Evolutionary conservation across 2,329 filamentous ascomycete genomes (phyloP), one percentile per base, ranked within the genome.

Genomic region (Diaporthe destruens): DNA sequence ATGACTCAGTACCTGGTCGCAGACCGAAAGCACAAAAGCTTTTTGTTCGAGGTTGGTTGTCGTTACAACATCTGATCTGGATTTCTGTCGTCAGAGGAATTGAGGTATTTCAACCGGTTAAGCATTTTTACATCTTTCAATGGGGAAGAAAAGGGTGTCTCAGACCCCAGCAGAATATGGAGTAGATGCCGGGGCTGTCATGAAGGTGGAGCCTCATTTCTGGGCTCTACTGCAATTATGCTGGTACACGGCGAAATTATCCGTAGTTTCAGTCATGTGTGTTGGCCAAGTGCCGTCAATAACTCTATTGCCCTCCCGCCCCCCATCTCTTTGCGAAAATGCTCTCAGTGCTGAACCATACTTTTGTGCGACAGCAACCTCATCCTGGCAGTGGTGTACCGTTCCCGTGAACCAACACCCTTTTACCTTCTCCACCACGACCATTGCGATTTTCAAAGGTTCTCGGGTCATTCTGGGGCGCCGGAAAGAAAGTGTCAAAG

Each of bases 201-300:
- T 59, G 56, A 44, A 59, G 25, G 56, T 59, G 56, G 56, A 44
- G 36, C 56, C 56, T 59, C 56, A 59, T 59, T 59, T 59, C 36
- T 39, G 11, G 36, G n/a, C 44, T 20, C 56, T 39, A 42, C n/a
- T 29, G 14, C 14, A 44, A 59, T 44, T 29, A 59, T 9, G 23
- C 56, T 44, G 56, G 14, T 59, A 44, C 56, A 44, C 20, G 14
- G 36, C 44, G 36, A 44, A 44, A 59, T 59, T 59, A 20, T 36
- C n/a, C 2, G 34, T 14, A 44, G 56, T 59, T 59, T 44, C 56
- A 59, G 36, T 59, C 56, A 44, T 44, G 23, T 59, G 16, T 44
- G 36, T 14, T 39, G 36, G 36, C 29, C 18, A 39, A 1, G 56
- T 7, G 44, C 23, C 36, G 23, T 6, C 56, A 29, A 7, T 7